Evolutionary conservation across 768 basidiomycete species (phyloP), one percentile per base, ranked within the genome.

Genomic region (Pisolithus orientalis): DNA sequence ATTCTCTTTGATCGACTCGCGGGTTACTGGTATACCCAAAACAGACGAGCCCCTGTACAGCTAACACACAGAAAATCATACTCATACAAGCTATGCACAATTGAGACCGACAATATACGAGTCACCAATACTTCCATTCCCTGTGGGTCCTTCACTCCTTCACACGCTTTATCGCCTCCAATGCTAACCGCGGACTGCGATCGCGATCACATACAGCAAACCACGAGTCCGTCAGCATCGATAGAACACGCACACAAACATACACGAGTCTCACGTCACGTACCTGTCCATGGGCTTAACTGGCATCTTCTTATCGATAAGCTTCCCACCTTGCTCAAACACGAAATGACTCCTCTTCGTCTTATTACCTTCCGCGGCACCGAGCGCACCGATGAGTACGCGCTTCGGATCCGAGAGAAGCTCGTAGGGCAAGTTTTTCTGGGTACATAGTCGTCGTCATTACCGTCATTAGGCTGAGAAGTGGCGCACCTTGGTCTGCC

Each of bases 301-400:
- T 1, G 91, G 90, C 14, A 90, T 72, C 63, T 83, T 84, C 72
- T 83, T 90, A 14, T 94, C 86, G 4, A 95, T 70, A 40, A 98
- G 75, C 67, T 90, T 90, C 1, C 94, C 94, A 6, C 91, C 93
- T 67, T 90, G 88, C 59, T 83, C 89, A 59, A 97, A 95, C 59
- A 97, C 81, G 68, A 95, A 96, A 68, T 95, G 93, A 57, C 90
- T 93, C 13, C 94, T 82, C 72, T 90, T 90, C 49, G 90, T 91
- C 73, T 82, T 89, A 32, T 85, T 88, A 8, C 84, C 84, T 34
- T 80, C 80, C 0, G 78, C 84, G 13, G 90, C 90, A 14, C 94
- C 94, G 27, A 98, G 77, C 2, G 83, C 87, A 32, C 78, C 76
- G 58, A 97, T 90, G 29, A 97, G 75, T 24, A 75, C 65, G 44